Percentiles rank a stretch among this genome's conserved stretches.
Evolutionary conservation across 805 yeast genomes (phyloP).

Genomic region (Metschnikowia aberdeeniae): DNA sequence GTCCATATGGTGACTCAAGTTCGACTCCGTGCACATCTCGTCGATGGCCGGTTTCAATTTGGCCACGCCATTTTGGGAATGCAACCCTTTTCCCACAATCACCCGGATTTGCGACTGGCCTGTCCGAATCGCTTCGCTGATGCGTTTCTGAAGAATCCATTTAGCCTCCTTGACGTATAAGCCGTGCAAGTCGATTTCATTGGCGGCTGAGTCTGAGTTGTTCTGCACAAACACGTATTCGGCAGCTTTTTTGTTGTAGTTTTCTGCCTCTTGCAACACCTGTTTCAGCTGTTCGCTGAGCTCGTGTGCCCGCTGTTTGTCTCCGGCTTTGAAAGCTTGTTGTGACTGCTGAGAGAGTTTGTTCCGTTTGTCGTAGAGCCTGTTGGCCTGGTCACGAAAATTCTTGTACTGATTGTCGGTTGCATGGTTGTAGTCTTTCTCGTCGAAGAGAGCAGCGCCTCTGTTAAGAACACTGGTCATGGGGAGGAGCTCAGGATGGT

Average conservation of each 20-base stretch:
- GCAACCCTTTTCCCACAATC: slow-evolving; percentile 91
- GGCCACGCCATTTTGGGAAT: slow-evolving; percentile 76
- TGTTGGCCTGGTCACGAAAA: slow-evolving; percentile 64
- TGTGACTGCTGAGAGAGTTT: slow-evolving; percentile 66
- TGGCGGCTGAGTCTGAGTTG: slow-evolving; percentile 76
- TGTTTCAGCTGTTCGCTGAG: slow-evolving; percentile 66
- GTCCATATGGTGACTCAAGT: slow-evolving; percentile 59
- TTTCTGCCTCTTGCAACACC: slow-evolving; percentile 58
- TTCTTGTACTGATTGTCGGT: slow-evolving; percentile 59
- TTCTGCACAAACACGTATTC: slow-evolving; percentile 84
- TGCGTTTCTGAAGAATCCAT: slow-evolving; percentile 67
- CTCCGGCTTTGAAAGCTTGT: slow-evolving; percentile 70
- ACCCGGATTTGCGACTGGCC: slow-evolving; percentile 65
- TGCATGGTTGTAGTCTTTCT: slow-evolving; percentile 68
- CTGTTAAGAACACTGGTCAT: slow-evolving; percentile 13
- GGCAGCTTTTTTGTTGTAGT: slow-evolving; percentile 76
- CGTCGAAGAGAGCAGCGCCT: slow-evolving; percentile 15
- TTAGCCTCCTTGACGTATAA: slow-evolving; percentile 85
- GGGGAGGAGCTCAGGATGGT: neutral
- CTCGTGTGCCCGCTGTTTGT: slow-evolving; percentile 66
- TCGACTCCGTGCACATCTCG: slow-evolving; percentile 63
- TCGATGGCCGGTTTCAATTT: slow-evolving; percentile 89
- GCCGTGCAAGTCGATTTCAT: slow-evolving; percentile 94
- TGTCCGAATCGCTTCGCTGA: slow-evolving; percentile 57
- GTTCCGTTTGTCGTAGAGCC: slow-evolving; percentile 54